A percentile compares a stretch with the other conserved stretches of the same genome.
phyloP scores from a whole-genome alignment of 176 grass and related monocot species.

The Leersia perrieri region DNA sequence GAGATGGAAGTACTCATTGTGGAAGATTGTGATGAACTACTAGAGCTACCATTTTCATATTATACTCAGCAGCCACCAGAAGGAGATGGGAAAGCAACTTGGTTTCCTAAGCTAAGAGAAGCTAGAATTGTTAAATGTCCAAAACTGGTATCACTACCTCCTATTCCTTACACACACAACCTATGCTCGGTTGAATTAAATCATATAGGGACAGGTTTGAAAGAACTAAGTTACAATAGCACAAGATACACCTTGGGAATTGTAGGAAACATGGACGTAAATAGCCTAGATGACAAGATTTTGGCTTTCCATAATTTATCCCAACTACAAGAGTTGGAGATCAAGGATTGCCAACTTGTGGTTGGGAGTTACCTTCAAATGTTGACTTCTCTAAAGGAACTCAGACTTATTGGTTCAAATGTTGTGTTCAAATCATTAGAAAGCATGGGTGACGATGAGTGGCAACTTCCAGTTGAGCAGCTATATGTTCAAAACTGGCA shows the following conservation, averaged over 20 bases:
- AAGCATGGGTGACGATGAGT: background rate
- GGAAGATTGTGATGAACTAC: background rate
- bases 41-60: background rate
- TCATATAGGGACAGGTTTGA: background rate
- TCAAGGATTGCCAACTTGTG: background rate
- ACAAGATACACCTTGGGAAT: fast-evolving
- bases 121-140: fast-evolving
- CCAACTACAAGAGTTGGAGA: background rate
- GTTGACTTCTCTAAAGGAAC: background rate
- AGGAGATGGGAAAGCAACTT: background rate
- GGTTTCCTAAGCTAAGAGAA: background rate
- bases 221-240: fast-evolving
- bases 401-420: fast-evolving
- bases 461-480: background rate
- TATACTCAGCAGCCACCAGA: fast-evolving
- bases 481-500: fast-evolving
- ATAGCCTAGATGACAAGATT: background rate
- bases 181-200: fast-evolving
- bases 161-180: background rate
- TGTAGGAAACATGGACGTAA: fast-evolving
- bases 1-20: background rate
- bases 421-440: too few relatives aligned
- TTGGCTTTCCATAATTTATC: background rate
- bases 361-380: background rate
- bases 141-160: background rate